Evolutionary conservation across 2,329 filamentous ascomycete genomes (phyloP), one percentile per base, ranked within the genome.

Genomic region (Apiospora phragmitis): DNA sequence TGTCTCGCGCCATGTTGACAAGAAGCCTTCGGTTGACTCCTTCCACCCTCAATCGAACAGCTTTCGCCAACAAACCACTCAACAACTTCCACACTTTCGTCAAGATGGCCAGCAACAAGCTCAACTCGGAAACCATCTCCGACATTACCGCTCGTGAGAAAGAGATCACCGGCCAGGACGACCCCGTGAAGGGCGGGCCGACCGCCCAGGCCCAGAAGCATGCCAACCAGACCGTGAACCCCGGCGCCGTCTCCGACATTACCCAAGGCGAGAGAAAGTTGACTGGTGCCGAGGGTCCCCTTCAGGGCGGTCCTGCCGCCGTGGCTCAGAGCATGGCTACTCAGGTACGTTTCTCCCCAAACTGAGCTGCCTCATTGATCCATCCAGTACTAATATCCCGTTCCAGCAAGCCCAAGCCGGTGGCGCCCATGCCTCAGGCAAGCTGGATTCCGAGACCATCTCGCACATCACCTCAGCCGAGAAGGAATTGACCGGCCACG

Each of bases 121-220:
- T 79, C 65, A 71, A 75, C 65, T 74, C 76, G 14, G 69, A 75
- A 38, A 79, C 80, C 72, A 80, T 84, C 74, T 81, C 80, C 67
- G 77, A 81, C 67, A 82, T 85, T 74, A 82, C 80, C 1, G 77
- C 80, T 14, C 79, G 78, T 7, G 83, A 85, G 72, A 83, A 82
- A 70, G 72, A 76, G 18, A 72, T 83, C 68, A 83, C 82, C 0
- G 77, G 81, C 38, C 71, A 78, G 68, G 76, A 77, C n/a, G 70
- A 75, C 9, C 81, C 82, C 24, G 76, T 79, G 1, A 72, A 76
- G 55, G 77, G 76, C 29, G 82, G 83, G 3, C 83, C 82, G 0
- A 84, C 81, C 0, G 80, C 82, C 21, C 76, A 78, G 68, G 82
- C 82, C 3, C 82, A 84, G 71, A 77, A 78, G 38, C 81, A 84